Base-by-base conservation (phyloP, 2,329 filamentous ascomycete genomes). In the Beauveria rudraprayagi region DNA sequence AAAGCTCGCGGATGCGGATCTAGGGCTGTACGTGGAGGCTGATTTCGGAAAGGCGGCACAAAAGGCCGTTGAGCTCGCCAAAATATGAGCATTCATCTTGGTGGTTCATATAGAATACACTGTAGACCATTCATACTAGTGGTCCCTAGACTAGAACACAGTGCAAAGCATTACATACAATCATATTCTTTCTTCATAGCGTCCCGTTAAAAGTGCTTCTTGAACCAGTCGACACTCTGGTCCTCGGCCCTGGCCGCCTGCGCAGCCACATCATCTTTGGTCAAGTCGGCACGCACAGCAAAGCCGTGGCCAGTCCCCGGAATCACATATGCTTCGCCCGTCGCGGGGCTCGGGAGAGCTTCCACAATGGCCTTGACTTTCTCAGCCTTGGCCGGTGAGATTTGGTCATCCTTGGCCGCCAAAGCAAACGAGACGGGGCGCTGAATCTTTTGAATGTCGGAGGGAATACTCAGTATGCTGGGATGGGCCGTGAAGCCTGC, bases 401-500 rank as follows among this genome's bases (percentile, higher is more conserved):
- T 65, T 51, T 70, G 71, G 47, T 71, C 67, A 66, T 84, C 82
- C 3, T 70, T 66, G 40, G 79, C 77, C 4, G 76, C 79, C 5
- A 81, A 63, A 1, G 77, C 77, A 61, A 83, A 75, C 43, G 76
- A 77, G 28, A 80, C 64, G 3, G 82, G 81, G 16, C 75, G 62
- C 2, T 63, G 69, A 3, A 81, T 68, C 43, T 72, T 74, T 37
- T 80, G 72, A 24, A 82, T 71, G 54, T 85, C 82, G 11, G 61
- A 71, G 0, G 80, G 79, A 2, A 85, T 59, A 0, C 65, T 67
- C 26, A 86, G 63, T 24, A 77, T 65, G 54, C 77, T 80, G 2
- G 83, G 82, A 66, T 85, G 82, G 10, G 76, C 80, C 0, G 78
- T 76, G 66, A 83, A 83, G 8, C 69, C 80, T 7, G 75, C 80